Evolutionary conservation across 129 eudicot genomes (phyloP), one percentile per base, ranked within the genome.

Genomic region (Arctium lappa): DNA sequence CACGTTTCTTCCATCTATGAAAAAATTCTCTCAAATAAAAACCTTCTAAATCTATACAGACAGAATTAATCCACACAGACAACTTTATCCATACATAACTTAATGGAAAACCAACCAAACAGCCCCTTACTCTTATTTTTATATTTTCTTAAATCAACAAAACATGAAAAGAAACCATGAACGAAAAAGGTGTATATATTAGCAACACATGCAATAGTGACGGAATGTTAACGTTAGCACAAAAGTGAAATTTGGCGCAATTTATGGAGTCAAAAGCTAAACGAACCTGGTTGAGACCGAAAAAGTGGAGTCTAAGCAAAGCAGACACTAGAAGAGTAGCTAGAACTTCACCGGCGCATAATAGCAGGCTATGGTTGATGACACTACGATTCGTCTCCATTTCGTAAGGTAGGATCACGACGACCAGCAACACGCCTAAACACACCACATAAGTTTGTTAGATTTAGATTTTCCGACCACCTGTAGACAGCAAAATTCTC

Each of bases 321-420:
- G 84, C 66, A 5, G 84, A 81, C 29, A 83, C 46, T 2, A 87
- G 10, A 50, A 78, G 72, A 42, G 86, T 76, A 18, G 80, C 79
- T 65, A 88, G 62, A 30, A 86, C 85, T 29, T 87, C 88, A 16
- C 86, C 89, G 69, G 87, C 83, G 86, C 84, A 83, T 31, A 63
- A 72, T 77, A 88, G 86, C 86, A 80, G 0, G n/a, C 74, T 62
- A 44, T 70, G 74, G 71, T 81, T 50, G 65, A 81, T 8, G 27
- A 69, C 60, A 86, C 86, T 30, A 74, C 46, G 63, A 74, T 75
- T 77, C 76, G 80, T 69, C 86, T 89, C 92, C 92, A 86, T 89
- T 83, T 69, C 74, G 82, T 74, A 65, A 80, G 65, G 75, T 42
- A 56, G 30, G 56, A 77, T 8, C 10, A 27, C 13, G n/a, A 15